Evolutionary conservation across 1,139 yeast species (phyloP).

Genomic region (Meyerozyma athensensis): DNA sequence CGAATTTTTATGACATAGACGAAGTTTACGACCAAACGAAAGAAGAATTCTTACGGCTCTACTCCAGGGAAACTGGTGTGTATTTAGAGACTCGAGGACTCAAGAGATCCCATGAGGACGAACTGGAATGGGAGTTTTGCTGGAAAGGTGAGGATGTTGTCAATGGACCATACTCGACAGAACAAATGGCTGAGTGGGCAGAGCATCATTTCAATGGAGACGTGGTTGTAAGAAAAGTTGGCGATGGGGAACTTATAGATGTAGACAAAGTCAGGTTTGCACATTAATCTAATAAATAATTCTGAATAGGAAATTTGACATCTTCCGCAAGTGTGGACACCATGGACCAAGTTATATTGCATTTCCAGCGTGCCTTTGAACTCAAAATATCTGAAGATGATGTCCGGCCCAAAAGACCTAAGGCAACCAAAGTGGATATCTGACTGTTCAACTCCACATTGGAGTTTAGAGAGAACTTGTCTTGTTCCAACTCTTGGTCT

Average conservation of each 20-base stretch:
- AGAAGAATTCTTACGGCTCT: conserved; percentile 57
- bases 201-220: conserved; percentile 49
- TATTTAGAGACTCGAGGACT: conserved; percentile 18
- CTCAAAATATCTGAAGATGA: conserved; percentile 54
- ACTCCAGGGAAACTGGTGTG: conserved; percentile 46
- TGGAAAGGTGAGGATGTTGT: conserved; percentile 50
- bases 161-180: conserved; percentile 56
- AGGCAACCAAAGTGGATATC: conserved; percentile 54
- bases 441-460: conserved; percentile 52
- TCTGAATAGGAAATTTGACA: conserved; percentile 49
- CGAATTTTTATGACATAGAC: conserved; percentile 31
- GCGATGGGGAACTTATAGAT: conserved; percentile 24
- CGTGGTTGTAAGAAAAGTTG: conserved; percentile 40
- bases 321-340: conserved; percentile 49
- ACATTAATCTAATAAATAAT: conserved; percentile 35
- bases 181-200: conserved; percentile 60
- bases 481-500: conserved; percentile 27
- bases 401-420: conserved; percentile 49
- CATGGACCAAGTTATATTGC: conserved; percentile 52
- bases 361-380: conserved; percentile 60
- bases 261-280: conserved; percentile 19
- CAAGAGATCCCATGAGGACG: conserved; percentile 15
- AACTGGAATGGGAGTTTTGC: conserved; percentile 53
- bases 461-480: conserved; percentile 30
- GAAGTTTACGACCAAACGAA: conserved; percentile 52